Evolutionary conservation across 73 alveolate species (phyloP), one percentile per base, ranked within the genome.

Genomic region (Paramecium tetraurelia): DNA sequence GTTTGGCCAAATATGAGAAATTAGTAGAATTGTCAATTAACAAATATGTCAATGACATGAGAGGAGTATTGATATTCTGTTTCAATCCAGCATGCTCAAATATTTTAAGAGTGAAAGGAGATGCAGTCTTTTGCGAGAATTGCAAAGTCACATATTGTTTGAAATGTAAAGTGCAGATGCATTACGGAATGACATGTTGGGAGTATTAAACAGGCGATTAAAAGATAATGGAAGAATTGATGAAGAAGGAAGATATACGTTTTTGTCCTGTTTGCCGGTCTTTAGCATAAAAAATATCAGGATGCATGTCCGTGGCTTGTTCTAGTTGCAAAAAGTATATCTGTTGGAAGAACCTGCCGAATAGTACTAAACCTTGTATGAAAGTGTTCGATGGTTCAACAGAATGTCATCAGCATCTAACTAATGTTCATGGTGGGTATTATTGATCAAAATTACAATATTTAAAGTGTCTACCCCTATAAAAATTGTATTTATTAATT

Each of bases 341-440:
- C 38, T 75, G 87, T 75, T 75, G 87, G 87, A 75, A 75, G 43
- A 18, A 33, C 35, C 14, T 31, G 3, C 38, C 20, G 1, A 41
- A 35, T 75, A 41, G 59, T 75, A 22, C 5, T 24, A 75, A 75
- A 41, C 69, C 87, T 16, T 75, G 87, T 75, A 75, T 75, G 87
- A 75, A 38, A 41, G 36, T 75, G 40, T 75, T 75, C 38, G n/a
- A 11, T 38, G 4, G 5, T 29, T 75, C 87, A 21, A 38, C 21
- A 11, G 87, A 75, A 41, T 75, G 87, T 20, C 59, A 75, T 75
- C 4, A 12, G 7, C 87, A 75, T 41, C 16, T 75, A 38, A 75
- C 87, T 20, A 38, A 75, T 35, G 87, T 75, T 14, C 87, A 75
- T 75, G 87, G 87, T 4, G 87, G 87, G 22, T 75, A 75, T 36